Evolutionary conservation across 2,329 filamentous ascomycete species (phyloP), one percentile per base, ranked within the genome.

Genomic region (Hypoxylon sp.): DNA sequence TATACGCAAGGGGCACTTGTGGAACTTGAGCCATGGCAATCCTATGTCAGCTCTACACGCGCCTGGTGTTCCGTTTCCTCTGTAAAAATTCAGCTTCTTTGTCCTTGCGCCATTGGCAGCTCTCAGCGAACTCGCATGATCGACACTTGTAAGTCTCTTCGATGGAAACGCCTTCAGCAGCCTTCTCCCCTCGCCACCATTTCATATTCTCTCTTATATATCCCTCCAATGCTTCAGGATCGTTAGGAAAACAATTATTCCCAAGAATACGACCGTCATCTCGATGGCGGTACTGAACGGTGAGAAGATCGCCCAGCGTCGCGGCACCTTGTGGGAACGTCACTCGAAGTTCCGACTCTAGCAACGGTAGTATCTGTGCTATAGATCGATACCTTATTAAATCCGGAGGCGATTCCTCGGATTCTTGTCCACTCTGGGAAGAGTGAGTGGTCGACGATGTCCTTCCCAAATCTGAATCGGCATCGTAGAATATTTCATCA

Each of bases 101-200:
- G 10, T 84, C 84, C 72, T 86, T 84, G 38, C 94, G 84, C 95
- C 95, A 98, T 11, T 86, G 85, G 77, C 95, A 98, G 1, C 83
- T 84, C 2, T 93, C 90, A 0, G 86, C 88, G 78, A 98, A 98
- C 71, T 97, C 93, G 75, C 95, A 98, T 23, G 85, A 88, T 19
- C 89, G 83, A 77, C 95, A 98, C 78, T 98, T 98, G 80, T 91
- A 97, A 0, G 93, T 92, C 73, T 98, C 94, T 74, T 94, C 90
- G 5, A 97, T 86, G 5, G 88, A 85, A 2, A 98, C 94, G 0
- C 95, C 95, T 6, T 85, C 84, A 0, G 94, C 89, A 53, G 86
- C 81, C 14, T 94, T 83, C 73, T 91, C 84, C 0, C 94, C 95
- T 32, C 87, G 88, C 95, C 95, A 98, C 93, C 93, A 98, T n/a